A percentile compares a stretch with the other conserved stretches of the same genome.
Conservation (phyloP, 129 eudicot species). For the Oenanthe sinensis region DNA sequence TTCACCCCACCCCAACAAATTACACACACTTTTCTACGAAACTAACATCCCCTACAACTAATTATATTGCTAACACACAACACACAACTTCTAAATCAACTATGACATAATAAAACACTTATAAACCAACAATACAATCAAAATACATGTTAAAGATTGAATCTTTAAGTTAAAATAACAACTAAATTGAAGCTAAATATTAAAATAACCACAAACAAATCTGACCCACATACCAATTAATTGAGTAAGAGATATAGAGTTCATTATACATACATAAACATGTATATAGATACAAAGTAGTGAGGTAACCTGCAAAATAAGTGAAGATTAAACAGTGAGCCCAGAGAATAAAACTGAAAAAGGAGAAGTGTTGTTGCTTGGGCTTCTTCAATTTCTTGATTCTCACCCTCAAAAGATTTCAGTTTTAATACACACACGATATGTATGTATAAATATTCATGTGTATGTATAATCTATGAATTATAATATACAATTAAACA, state of each 20-base stretch:
- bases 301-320: not conserved
- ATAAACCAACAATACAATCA: not conserved
- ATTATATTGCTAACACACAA: not conserved
- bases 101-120: not conserved
- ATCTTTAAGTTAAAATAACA: not conserved
- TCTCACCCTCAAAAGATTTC: not conserved
- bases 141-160: not conserved
- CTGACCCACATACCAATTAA: not conserved
- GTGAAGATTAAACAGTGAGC: not conserved
- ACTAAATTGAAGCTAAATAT: not conserved
- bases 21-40: not conserved
- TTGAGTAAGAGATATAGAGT: not conserved
- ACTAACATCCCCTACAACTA: not conserved
- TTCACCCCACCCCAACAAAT: not conserved
- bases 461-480: too few relatives aligned
- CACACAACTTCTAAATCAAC: not conserved
- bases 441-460: too few relatives aligned
- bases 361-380: not conserved
- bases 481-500: too few relatives aligned
- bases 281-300: not conserved
- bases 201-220: not conserved
- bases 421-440: too few relatives aligned
- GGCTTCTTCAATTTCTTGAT: not conserved
- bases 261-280: not conserved
- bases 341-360: not conserved